Percentiles rank a stretch among this genome's conserved stretches.
phyloP scores from a whole-genome alignment of 2,329 filamentous ascomycete species.

The Talaromyces piceae region DNA sequence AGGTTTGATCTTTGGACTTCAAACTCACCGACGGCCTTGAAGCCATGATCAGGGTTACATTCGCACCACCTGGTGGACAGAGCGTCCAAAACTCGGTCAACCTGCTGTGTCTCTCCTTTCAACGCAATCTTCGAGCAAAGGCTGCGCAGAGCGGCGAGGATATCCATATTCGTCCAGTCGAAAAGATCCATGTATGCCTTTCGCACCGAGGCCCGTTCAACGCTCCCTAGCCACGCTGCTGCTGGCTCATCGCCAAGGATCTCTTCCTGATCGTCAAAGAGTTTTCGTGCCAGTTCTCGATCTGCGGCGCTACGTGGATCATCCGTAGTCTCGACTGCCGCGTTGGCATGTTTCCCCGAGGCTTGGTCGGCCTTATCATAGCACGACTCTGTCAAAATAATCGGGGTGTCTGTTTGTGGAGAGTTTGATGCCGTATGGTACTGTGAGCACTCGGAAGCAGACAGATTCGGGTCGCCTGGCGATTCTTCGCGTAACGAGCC shows the following conservation, averaged over 20 bases:
- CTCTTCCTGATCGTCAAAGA: conserved; percentile 74
- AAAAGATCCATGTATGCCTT: conserved; percentile 88
- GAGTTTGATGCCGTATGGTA: conserved; percentile 40
- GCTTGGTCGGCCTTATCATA: background rate
- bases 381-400: conserved; percentile 8
- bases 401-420: conserved; percentile 8
- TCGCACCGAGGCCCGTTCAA: conserved; percentile 47
- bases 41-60: conserved; percentile 88
- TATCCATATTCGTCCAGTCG: conserved; percentile 73
- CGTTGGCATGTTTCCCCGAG: conserved; percentile 13
- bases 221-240: conserved; percentile 74
- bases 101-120: conserved; percentile 90
- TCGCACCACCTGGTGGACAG: conserved; percentile 88
- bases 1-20: too few relatives aligned
- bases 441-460: conserved; percentile 34
- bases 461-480: conserved; percentile 25
- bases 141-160: conserved; percentile 68
- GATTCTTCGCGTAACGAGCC: conserved; percentile 15
- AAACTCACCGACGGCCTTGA: conserved; percentile 71
- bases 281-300: conserved; percentile 66
- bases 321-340: conserved; percentile 13
- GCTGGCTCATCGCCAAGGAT: conserved; percentile 72
- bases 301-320: conserved; percentile 54
- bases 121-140: conserved; percentile 76
- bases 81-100: conserved; percentile 85